Conservation (phyloP, 371 early-diverging fungal genomes). For the Syncephalastrum monosporum region DNA sequence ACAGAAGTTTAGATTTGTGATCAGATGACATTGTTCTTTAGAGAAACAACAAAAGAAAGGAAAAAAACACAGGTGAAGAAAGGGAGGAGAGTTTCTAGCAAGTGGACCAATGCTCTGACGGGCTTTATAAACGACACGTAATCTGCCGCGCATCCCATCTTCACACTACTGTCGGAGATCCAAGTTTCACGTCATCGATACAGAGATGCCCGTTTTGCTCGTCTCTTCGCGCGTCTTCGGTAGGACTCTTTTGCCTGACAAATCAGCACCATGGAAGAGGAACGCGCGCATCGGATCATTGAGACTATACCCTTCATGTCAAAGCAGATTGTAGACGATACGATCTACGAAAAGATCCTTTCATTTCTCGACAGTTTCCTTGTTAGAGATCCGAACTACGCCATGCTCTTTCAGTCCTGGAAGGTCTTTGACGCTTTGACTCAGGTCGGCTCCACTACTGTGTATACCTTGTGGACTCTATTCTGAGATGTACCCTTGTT, state of each 20-base stretch:
- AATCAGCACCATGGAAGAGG: conserved; percentile 7
- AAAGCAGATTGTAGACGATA: conserved; percentile 44
- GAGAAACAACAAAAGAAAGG: conserved; percentile 6
- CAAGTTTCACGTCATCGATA: conserved; percentile 2
- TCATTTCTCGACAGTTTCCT: conserved; percentile 26
- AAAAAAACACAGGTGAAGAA: conserved; percentile 1
- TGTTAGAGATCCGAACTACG: conserved; percentile 7
- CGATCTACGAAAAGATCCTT: conserved; percentile 47
- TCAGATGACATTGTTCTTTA: conserved; percentile 20
- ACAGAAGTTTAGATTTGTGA: conserved; percentile 22
- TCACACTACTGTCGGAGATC: neutral
- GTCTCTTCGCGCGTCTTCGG: too few relatives aligned
- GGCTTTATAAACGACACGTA: conserved; percentile 17
- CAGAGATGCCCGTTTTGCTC: too few relatives aligned
- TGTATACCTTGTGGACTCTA: too few relatives aligned
- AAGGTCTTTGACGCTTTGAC: conserved; percentile 19
- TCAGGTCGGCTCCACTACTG: conserved; percentile 11
- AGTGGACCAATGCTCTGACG: conserved; percentile 3
- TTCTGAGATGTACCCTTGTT: neutral
- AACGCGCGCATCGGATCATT: conserved; percentile 28
- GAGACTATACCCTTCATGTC: conserved; percentile 41
- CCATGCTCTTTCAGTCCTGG: conserved; percentile 14
- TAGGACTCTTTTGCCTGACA: neutral
- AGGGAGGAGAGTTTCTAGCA: neutral
- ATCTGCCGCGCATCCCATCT: neutral